Evolutionary conservation across 257 asterid species (phyloP), one percentile per base, ranked within the genome.

Genomic region (Marsdenia floribunda): DNA sequence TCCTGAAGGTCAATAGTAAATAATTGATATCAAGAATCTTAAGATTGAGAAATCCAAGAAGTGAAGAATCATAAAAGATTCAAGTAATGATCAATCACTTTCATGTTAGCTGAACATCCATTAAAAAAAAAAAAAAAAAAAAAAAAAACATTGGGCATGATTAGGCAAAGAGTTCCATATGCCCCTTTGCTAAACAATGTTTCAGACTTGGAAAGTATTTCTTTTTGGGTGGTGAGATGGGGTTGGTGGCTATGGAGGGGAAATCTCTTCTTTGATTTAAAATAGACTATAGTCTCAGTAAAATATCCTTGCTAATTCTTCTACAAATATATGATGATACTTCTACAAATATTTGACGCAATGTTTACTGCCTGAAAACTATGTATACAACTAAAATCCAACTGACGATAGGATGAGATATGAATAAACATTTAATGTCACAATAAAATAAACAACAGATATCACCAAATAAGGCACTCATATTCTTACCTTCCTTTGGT

Each of bases 401-500:
- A 24, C 15, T 26, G 35, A 33, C 18, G 7, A 38, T 4, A 44
- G 58, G 3, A 12, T 47, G 38, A 5, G 60, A 38, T 5, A 14
- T 40, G 16, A 2, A n/a, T 38, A 21, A 26, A 18, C 13, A n/a
- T 53, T 19, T 68, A 71, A 46, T 42, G 21, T 55, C 42, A 50
- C 8, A 16, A 68, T 18, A 57, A 61, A 16, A 68, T 18, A 57
- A 61, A 68, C 46, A 7, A 78, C 2, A 78, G 37, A 58, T 5
- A 10, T 52, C 29, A 55, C 63, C 35, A 57, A 0, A 40, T 22
- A 65, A 64, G 26, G 54, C 53, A 72, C 40, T 64, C 49, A 29
- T 21, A 22, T 19, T 35, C 19, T 46, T 82, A 90, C 97, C 97
- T 81, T 87, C 72, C 74, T 75, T 71, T 77, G 96, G 35, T 86